Percentiles rank a stretch among this genome's conserved stretches.
Conservation (phyloP, 768 basidiomycete species). For the Leucogyrophana mollusca region DNA sequence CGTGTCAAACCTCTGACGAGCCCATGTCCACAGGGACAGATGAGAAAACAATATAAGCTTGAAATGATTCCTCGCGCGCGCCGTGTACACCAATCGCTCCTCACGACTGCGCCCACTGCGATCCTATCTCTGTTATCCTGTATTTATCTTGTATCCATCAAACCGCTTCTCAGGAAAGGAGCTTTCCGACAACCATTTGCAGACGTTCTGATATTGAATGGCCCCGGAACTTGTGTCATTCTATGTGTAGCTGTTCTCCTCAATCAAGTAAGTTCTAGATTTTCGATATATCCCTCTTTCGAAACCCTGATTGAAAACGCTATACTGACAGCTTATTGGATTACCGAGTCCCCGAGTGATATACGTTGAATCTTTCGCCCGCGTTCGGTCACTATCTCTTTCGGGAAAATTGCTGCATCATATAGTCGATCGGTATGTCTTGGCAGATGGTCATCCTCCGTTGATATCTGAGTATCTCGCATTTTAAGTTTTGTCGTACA, state of each 20-base stretch:
- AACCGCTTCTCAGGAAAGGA: conserved; percentile 39
- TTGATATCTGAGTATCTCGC: conserved; percentile 1
- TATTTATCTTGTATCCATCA: conserved; percentile 57
- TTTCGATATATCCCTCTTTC: conserved; percentile 3
- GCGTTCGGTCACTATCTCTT: conserved; percentile 76
- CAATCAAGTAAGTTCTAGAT: conserved; percentile 55
- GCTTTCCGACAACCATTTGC: conserved; percentile 39
- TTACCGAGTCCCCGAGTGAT: conserved; percentile 69
- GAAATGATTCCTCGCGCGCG: conserved; percentile 84
- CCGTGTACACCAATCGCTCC: conserved; percentile 75
- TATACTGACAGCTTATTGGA: conserved; percentile 62
- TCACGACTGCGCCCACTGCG: conserved; percentile 68
- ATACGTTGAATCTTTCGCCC: conserved; percentile 94
- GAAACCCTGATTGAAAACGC: conserved; percentile 10
- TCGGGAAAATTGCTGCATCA: conserved; percentile 80
- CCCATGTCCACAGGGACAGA: not conserved
- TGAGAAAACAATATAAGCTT: conserved; percentile 41
- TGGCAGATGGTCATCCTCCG: not conserved
- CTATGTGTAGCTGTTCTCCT: conserved; percentile 70
- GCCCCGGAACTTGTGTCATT: conserved; percentile 90
- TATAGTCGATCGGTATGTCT: conserved; percentile 74
- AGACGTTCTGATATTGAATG: conserved; percentile 86
- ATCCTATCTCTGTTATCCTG: conserved; percentile 59
- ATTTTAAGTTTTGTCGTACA: conserved; percentile 79
- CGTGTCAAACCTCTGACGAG: conserved; percentile 1